Conservation (phyloP, 2,329 filamentous ascomycete genomes). For the Microsporum canis region DNA sequence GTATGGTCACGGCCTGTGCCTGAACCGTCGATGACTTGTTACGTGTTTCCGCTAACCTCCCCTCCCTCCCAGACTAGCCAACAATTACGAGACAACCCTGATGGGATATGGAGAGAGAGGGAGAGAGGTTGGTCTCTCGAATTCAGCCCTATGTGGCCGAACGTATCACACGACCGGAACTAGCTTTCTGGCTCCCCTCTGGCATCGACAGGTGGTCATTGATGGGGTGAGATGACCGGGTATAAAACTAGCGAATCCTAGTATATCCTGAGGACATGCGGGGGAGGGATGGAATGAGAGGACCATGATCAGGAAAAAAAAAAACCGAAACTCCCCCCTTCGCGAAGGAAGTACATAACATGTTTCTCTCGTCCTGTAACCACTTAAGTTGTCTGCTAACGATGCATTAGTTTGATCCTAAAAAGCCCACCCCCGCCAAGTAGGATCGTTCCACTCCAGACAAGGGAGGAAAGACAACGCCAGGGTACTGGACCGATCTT, state of each 20-base stretch:
- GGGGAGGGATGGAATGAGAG: neutral
- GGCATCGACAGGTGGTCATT: neutral
- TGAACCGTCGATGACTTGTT: neutral
- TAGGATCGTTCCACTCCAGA: neutral
- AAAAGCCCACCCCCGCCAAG: neutral
- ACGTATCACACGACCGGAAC: slow-evolving; percentile 2
- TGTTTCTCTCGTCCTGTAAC: neutral
- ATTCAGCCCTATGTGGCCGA: neutral
- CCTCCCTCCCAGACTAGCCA: neutral
- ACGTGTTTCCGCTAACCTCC: neutral
- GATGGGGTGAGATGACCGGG: neutral
- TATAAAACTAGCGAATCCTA: neutral
- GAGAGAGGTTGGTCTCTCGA: neutral
- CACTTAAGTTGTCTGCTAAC: neutral
- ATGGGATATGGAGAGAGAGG: neutral
- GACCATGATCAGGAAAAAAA: neutral
- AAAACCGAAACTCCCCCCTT: neutral
- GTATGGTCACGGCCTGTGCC: neutral
- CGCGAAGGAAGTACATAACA: neutral
- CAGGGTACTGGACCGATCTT: slow-evolving; percentile 1
- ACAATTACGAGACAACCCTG: neutral
- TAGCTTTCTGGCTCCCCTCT: neutral
- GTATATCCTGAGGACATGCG: neutral
- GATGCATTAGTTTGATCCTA: slow-evolving; percentile 4
- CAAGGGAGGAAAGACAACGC: neutral